Base-by-base conservation (phyloP, 257 asterid genomes). In the Coffea canephora region DNA sequence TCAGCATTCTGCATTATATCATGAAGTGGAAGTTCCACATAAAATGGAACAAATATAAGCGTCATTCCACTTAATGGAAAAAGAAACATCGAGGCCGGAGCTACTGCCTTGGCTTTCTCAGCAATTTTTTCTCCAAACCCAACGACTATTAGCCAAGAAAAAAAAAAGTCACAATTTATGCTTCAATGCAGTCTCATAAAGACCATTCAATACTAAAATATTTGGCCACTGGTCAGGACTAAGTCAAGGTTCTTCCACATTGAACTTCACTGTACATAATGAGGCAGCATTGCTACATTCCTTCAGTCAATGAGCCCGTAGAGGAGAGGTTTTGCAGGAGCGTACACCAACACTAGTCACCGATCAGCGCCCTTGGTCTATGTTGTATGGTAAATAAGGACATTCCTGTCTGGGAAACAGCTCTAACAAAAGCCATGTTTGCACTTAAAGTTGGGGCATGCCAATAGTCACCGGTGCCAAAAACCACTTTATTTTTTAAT, bases 391-490 rank as follows among this genome's bases (percentile, higher is more conserved):
- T 88, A 54, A 86, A 89, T 82, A 95, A 85, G 23, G 99, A 92
- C 92, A 95, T 87, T 68, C 97, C 99, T 18, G 96, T 89, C 89
- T 95, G 99, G 36, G 90, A 82, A 83, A 92, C 91, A 68, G 97
- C 98, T 89, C 98, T 87, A 72, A 88, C 95, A 87, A 95, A 95
- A 73, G 88, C 96, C 97, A 92, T 89, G 85, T 95, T 95, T 68
- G 99, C 98, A 41, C 97, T 95, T 82, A 92, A 85, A 48, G 98
- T 95, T 69, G 92, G 97, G 77, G 97, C 97, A 79, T 79, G 83
- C 93, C 94, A 92, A 80, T 83, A 82, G 77, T 95, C 99, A 59
- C 99, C 99, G 12, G 97, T 95, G 69, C 99, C 99, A 84, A 95
- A 93, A 59, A 88, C 94, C 84, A 93, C 90, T 81, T 95, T 95